Base-by-base conservation (phyloP, 1,139 yeast species). In the Hansenula sp. region DNA sequence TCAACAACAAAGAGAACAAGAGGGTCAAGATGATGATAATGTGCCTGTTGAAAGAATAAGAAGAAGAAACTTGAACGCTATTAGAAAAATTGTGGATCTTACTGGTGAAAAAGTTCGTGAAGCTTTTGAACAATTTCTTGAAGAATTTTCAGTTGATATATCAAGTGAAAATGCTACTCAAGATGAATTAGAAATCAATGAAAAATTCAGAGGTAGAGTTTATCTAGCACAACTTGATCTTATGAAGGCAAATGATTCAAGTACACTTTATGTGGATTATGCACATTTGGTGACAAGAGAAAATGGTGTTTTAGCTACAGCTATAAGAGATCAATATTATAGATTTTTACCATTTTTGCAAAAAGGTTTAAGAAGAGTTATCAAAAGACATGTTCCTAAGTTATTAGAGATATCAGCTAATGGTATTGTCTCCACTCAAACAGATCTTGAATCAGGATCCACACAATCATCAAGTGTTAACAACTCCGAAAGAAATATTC, bases 21-120 rank as follows among this genome's bases (percentile, higher is more conserved):
- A 32, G 10, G 39, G 39, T 16, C 43, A 39, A n/a, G 39, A 33
- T 22, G 33, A 43, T 27, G 40, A 20, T 4, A 44, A 38, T 12
- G 40, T 21, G 4, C 46, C 29, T 22, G 41, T 50, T 3, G 53
- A 48, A 22, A 37, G 56, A 19, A 42, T 51, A 30, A 49, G 49
- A 35, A 48, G 61, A 47, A 47, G 56, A 60, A 72, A 77, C 49
- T 68, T 79, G 45, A 73, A 79, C 41, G 77, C 79, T 31, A 88
- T 90, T 39, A 90, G 95, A 29, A 87, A 85, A 60, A 96, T 92
- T 25, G 78, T 79, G 18, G 98, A 92, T 67, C 79, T 82, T 32
- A 89, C 96, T 6, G 97, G 96, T 46, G 97, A 90, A 59, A 87
- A 88, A 53, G 97, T 92, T 14, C 75, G 94, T 40, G 96, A 89